Evolutionary conservation across 2,329 filamentous ascomycete genomes (phyloP), one percentile per base, ranked within the genome.

Genomic region (Capronia americana): DNA sequence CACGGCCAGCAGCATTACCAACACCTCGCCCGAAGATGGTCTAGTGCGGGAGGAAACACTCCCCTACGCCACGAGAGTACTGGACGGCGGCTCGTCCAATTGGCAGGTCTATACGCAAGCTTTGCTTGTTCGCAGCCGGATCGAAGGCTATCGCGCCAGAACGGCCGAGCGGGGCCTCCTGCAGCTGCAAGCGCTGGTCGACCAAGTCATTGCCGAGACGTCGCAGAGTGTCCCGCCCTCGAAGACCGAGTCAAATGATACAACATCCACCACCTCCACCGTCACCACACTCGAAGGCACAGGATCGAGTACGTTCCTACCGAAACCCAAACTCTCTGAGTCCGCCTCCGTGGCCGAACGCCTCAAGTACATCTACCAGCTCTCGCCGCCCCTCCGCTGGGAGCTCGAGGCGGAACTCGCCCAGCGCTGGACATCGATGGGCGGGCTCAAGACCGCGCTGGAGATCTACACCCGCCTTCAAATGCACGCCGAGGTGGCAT

Each of bases 71-170:
- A 90, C 89, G 1, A 88, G 95, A 48, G 95, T 98, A 0, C 84
- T 99, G 1, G 87, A 91, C 8, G 93, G 95, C 67, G 93, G 94
- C 72, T 91, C 91, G 54, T 94, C 92, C 0, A 99, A 98, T 77
- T 99, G 95, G 95, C 95, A 98, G 77, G 90, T 97, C 38, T 98
- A 98, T 76, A 97, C 95, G 0, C 93, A 98, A 75, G 95, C 93
- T 0, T 83, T 99, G 8, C 84, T 99, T 0, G 91, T 98, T 1
- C 87, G 95, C 53, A 96, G 92, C 67, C 86, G 95, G 17, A 94
- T 98, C 62, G 95, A 99, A 78, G 85, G 93, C 0, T 93, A 96
- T 78, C 87, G 88, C 61, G 92, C 93, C 61, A 86, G 94, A 62
- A 99, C 95, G 0, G 85, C 96, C 44, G 95, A 99, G 79, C 85